Evolutionary conservation across 2,329 filamentous ascomycete genomes (phyloP), one percentile per base, ranked within the genome.

Genomic region (Cladosporium halotolerans): DNA sequence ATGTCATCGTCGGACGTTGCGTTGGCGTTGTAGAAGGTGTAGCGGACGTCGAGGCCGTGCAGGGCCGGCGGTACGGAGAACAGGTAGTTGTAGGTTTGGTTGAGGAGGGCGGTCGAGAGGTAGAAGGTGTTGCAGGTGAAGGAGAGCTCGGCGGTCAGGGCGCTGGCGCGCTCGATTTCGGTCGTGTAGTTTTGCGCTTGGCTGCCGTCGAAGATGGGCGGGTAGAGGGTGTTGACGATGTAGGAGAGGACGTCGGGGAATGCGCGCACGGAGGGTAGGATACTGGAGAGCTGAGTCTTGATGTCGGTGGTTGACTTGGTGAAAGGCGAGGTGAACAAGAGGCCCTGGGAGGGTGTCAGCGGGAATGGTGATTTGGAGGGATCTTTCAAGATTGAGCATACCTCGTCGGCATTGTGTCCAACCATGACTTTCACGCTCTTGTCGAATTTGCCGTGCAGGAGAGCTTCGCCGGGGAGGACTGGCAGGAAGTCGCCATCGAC

Each of bases 91-190:
- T 76, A 77, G 0, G 76, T 76, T 9, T 71, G 47, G 63, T 78
- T 77, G 9, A 62, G 60, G 63, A 68, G 75, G 7, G 74, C 78
- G 1, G 65, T 67, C 52, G 72, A 70, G 3, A 82, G 68, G 60
- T 73, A 79, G 60, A 74, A 70, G 11, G 78, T 74, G 58, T 79
- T 79, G 71, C 80, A 82, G 32, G 68, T 67, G 59, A 77, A 76
- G 53, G 59, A 45, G 9, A 55, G 43, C 32, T 44, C 79, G 10
- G 71, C 63, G 38, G 71, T 63, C 9, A 76, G 62, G 1, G 74
- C 66, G 9, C 67, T 63, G 0, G 68, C 67, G 8, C 79, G 75
- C 10, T 63, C 65, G 57, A 73, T 73, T 36, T 76, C 60, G 44
- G 67, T 72, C 0, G 60, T 72, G 66, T 81, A 82, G 9, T 68